Evolutionary conservation across 2,329 filamentous ascomycete species (phyloP).

Genomic region (Botryosphaeria dothidea): DNA sequence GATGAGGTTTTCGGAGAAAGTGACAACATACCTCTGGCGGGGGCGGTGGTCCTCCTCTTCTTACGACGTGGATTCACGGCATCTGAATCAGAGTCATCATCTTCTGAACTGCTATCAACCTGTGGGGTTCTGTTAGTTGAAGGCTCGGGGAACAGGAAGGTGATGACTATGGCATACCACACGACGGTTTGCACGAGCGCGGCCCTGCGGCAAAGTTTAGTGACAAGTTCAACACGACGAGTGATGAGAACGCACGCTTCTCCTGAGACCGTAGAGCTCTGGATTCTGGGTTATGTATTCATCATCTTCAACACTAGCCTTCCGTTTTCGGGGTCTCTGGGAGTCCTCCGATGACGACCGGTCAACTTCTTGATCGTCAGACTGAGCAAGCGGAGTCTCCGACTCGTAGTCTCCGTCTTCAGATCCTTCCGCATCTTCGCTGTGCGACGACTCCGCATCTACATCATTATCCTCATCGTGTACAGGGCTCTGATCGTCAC

Average conservation of each 20-base stretch:
- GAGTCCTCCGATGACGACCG: slow-evolving; percentile 72
- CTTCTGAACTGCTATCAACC: slow-evolving; percentile 60
- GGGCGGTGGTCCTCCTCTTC: slow-evolving; percentile 67
- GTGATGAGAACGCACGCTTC: slow-evolving; percentile 69
- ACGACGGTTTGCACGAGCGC: slow-evolving; percentile 63
- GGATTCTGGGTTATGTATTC: slow-evolving; percentile 89
- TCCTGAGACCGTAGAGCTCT: slow-evolving; percentile 87
- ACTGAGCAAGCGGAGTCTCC: slow-evolving; percentile 50
- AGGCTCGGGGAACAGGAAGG: not conserved
- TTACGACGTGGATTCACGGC: slow-evolving; percentile 64
- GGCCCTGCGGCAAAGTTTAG: slow-evolving; percentile 49
- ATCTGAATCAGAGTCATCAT: slow-evolving; percentile 74
- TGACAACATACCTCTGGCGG: slow-evolving; percentile 64
- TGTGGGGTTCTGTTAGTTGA: slow-evolving; percentile 27
- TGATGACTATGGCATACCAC: slow-evolving; percentile 49
- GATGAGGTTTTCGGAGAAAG: slow-evolving; percentile 30
- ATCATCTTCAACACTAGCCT: slow-evolving; percentile 66
- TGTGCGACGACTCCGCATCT: slow-evolving; percentile 48
- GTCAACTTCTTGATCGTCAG: slow-evolving; percentile 55
- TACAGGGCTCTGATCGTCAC: slow-evolving; percentile 42
- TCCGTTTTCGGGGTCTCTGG: slow-evolving; percentile 67
- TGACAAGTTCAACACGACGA: slow-evolving; percentile 22
- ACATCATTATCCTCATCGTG: slow-evolving; percentile 47
- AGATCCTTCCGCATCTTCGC: slow-evolving; percentile 52
- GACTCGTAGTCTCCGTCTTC: slow-evolving; percentile 73